phyloP scores from a whole-genome alignment of 2,329 filamentous ascomycete species.

The Trichoderma sp. region DNA sequence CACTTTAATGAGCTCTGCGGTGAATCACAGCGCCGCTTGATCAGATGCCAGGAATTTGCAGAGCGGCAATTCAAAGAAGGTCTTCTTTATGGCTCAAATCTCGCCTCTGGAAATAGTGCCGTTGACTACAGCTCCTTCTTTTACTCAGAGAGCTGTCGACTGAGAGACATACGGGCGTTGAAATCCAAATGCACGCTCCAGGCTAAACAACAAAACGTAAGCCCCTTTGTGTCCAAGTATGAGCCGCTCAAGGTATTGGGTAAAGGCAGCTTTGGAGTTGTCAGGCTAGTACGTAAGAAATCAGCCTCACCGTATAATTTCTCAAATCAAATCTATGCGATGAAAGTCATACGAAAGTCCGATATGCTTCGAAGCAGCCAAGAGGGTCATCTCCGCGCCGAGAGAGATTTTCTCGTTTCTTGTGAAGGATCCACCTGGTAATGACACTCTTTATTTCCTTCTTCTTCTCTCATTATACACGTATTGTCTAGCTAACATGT shows the following conservation, averaged over 20 bases:
- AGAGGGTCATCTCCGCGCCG: conserved; percentile 86
- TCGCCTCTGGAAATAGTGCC: conserved; percentile 55
- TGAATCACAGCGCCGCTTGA: conserved; percentile 36
- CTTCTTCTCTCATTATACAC: background rate
- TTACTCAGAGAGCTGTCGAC: conserved; percentile 66
- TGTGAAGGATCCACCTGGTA: conserved; percentile 83
- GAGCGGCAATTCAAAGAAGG: conserved; percentile 41
- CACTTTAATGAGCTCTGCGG: conserved; percentile 72
- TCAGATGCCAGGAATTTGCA: conserved; percentile 34
- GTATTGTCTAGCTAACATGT: background rate
- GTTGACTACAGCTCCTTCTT: conserved; percentile 58
- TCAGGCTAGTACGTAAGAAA: conserved; percentile 76
- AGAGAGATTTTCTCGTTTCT: conserved; percentile 86
- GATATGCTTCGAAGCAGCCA: conserved; percentile 89
- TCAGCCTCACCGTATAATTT: conserved; percentile 28
- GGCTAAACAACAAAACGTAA: conserved; percentile 7
- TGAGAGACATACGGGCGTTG: conserved; percentile 69
- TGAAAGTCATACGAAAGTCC: conserved; percentile 96
- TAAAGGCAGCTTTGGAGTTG: conserved; percentile 92
- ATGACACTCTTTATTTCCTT: conserved; percentile 23
- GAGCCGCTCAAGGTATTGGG: conserved; percentile 79
- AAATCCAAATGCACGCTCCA: conserved; percentile 54
- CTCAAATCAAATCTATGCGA: conserved; percentile 69
- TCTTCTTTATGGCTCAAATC: conserved; percentile 53
- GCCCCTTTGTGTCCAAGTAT: conserved; percentile 48